A percentile compares a stretch with the other conserved stretches of the same genome.
phyloP scores from a whole-genome alignment of 2,329 filamentous ascomycete species.

The Hypoxylon sp. region DNA sequence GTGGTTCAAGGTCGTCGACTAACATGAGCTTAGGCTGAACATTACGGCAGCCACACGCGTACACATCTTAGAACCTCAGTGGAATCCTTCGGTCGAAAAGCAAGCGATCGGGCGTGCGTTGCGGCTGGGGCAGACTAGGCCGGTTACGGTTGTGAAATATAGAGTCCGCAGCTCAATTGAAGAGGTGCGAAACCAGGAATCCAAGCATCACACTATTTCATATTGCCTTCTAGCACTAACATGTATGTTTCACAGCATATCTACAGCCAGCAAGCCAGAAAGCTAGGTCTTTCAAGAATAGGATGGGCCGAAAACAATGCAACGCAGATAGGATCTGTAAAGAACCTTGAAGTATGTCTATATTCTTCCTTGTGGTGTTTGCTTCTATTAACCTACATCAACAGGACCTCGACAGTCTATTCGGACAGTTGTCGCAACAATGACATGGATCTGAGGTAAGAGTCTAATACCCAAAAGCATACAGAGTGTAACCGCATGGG shows the following conservation, averaged over 20 bases:
- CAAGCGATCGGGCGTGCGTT: not conserved
- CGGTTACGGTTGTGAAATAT: not conserved
- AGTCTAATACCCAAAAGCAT: not conserved
- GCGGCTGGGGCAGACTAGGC: not conserved
- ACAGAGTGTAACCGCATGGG: too few relatives aligned
- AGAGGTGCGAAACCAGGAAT: not conserved
- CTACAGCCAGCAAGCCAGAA: too few relatives aligned
- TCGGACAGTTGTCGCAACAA: not conserved
- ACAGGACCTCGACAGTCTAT: not conserved
- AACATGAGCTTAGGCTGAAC: not conserved
- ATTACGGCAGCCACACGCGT: not conserved
- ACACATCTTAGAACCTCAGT: constrained; percentile 1
- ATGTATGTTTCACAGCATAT: too few relatives aligned
- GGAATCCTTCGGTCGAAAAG: not conserved
- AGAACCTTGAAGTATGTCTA: too few relatives aligned
- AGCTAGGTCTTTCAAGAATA: too few relatives aligned
- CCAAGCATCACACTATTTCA: too few relatives aligned
- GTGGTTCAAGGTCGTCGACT: too few relatives aligned
- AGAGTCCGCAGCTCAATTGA: not conserved
- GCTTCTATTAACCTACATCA: not conserved
- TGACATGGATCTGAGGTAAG: not conserved
- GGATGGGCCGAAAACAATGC: too few relatives aligned
- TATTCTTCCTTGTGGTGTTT: too few relatives aligned
- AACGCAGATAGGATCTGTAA: too few relatives aligned
- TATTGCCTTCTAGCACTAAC: too few relatives aligned